Evolutionary conservation across 2,329 filamentous ascomycete genomes (phyloP).

Genomic region (Pseudocercospora ulei): DNA sequence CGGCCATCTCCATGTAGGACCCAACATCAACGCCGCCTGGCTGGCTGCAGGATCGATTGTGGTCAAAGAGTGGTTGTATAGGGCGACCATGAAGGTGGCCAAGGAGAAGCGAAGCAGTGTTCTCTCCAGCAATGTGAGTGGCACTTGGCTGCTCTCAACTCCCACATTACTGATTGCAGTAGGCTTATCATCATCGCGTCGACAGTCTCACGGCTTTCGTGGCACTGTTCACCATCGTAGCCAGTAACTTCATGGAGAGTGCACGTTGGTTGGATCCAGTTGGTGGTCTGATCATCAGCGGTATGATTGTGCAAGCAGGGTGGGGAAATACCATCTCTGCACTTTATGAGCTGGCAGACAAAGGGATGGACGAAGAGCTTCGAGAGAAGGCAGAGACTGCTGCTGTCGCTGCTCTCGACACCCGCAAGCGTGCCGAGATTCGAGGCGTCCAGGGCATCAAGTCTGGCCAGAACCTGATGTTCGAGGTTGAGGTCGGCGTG

Average conservation of each 20-base stretch:
- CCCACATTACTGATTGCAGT: neutral
- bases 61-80: slow-evolving; percentile 94
- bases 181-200: slow-evolving; percentile 78
- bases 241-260: slow-evolving; percentile 74
- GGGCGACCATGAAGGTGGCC: slow-evolving; percentile 95
- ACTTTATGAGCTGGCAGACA: slow-evolving; percentile 82
- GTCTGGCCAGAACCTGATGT: slow-evolving; percentile 89
- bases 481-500: slow-evolving; percentile 78
- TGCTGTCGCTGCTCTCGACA: slow-evolving; percentile 41
- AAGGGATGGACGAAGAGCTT: slow-evolving; percentile 75
- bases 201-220: slow-evolving; percentile 94
- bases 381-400: slow-evolving; percentile 56
- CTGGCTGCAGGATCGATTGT: slow-evolving; percentile 79
- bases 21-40: slow-evolving; percentile 91
- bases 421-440: slow-evolving; percentile 49
- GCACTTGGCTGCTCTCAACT: neutral
- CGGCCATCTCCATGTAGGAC: slow-evolving; percentile 43
- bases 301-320: slow-evolving; percentile 87
- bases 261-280: slow-evolving; percentile 91
- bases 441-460: slow-evolving; percentile 81
- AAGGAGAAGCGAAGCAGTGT: slow-evolving; percentile 90
- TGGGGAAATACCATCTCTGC: slow-evolving; percentile 74
- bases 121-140: slow-evolving; percentile 68
- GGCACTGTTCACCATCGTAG: slow-evolving; percentile 77
- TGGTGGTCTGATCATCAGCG: slow-evolving; percentile 80